Base-by-base conservation (phyloP, 176 grass and related monocot species). In the Oryza meyeriana region DNA sequence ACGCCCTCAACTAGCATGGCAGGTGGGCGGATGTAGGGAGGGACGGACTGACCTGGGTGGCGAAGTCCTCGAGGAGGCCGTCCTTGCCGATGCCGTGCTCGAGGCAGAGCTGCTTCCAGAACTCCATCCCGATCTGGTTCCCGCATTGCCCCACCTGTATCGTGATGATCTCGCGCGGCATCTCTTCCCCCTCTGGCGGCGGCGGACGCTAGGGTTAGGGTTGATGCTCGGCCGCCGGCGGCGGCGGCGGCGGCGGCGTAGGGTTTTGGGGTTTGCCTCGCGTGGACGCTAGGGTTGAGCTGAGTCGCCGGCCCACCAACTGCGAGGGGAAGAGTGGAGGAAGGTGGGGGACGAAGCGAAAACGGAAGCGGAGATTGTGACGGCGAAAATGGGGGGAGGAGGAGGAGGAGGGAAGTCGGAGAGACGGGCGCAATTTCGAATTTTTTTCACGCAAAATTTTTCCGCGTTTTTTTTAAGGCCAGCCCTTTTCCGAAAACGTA, bases 111-210 rank as follows among this genome's bases (percentile, higher is more conserved):
- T 99, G 93, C 97, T 99, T 95, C 97, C 97, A 99, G 93, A 99
- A 99, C 91, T 99, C 97, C 97, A 99, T 99, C 69, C 93, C 93
- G 86, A 99, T 94, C 90, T 95, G 93, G 72, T 99, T 99, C 87
- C 97, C 97, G 83, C 97, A 99, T 99, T 99, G 93, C 79, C 97
- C 93, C 85, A 99, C 97, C 97, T 99, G 93, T 66, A 99, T 99
- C 25, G 97, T 99, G 36, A 99, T 99, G 89, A 99, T 96, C 97
- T 99, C 97, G 12, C 93, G 89, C 67, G 93, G 97, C 97, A 99
- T 99, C 85, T 81, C 29, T 36, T 8, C 10, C 16, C 38, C 35
- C 1, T 8, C 2, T 52, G 30, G 24, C 16, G 63, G 72, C 29
- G 61, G 71, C 31, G 22, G n/a, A 69, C 22, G 66, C 29, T 58